Evolutionary conservation across 2,329 filamentous ascomycete genomes (phyloP), one percentile per base, ranked within the genome.

Genomic region (Xylariomycetidae sp.): DNA sequence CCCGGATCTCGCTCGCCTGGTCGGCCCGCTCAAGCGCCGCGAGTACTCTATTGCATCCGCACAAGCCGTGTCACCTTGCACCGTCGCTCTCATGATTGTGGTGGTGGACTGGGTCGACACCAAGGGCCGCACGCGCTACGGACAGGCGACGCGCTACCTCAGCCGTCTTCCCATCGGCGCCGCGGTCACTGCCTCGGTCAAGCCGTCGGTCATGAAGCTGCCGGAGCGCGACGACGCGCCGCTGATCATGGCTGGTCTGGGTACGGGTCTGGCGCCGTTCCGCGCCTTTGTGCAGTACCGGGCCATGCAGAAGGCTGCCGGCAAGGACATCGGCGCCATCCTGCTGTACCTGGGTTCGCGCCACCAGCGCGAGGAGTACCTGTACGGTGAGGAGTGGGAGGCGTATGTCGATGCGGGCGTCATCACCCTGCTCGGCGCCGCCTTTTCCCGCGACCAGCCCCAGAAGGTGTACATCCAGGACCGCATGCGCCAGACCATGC

Each of bases 391-490:
- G 63, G 92, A 98, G 63, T 98, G 92, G 92, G 92, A 98, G 63
- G 92, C 92, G 0, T 98, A 98, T 64, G 78, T 92, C 56, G 90
- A 89, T 40, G 88, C 92, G 0, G 92, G 92, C 32, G 86, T 98
- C 50, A 89, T 98, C 58, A 98, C 92, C 0, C 75, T 95, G 25
- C 77, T 98, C 31, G 92, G 92, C 32, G 79, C 86, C 32, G 92
- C 92, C 26, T 98, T 98, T 72, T 94, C 86, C 38, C 83, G 92
- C 58, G 92, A 98, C 58, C 92, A 98, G 73, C 84, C 86, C 12
- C 74, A 95, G 68, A 98, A 98, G 79, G 95, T 98, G 46, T 98
- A 98, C 65, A 98, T 98, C 56, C 92, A 98, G 70, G 92, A 98
- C 60, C 79, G 89, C 47, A 98, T 98, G 92, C 74, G 92, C 37